Conservation (phyloP, 2,329 filamentous ascomycete genomes). For the Metarhizium brunneum region DNA sequence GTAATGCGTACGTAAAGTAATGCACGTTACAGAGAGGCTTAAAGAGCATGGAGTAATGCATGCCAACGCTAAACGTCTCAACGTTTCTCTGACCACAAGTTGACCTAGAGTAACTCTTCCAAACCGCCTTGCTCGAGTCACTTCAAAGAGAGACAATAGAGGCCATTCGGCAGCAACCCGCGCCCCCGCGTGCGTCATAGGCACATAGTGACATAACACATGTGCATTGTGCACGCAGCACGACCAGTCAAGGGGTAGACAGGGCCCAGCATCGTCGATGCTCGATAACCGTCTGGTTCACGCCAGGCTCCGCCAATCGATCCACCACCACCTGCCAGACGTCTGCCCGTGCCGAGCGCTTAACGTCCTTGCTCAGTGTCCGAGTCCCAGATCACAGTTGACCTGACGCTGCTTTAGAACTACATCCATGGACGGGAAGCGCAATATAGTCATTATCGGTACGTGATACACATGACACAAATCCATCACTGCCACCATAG, state of each 20-base stretch:
- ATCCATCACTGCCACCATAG: too few species aligned
- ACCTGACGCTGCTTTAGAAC: neutral
- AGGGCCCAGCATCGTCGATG: neutral
- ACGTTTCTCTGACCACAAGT: neutral
- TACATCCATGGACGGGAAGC: conserved; percentile 23
- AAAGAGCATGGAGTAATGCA: too few species aligned
- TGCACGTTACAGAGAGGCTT: neutral
- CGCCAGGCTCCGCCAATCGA: neutral
- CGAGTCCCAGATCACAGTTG: neutral
- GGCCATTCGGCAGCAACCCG: too few species aligned
- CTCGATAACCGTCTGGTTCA: neutral
- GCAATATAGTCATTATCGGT: conserved; percentile 43
- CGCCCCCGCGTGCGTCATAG: conserved; percentile 6
- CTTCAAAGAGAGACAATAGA: too few species aligned
- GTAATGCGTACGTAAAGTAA: neutral
- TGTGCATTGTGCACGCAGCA: too few species aligned
- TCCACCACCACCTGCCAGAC: neutral
- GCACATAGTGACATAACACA: neutral
- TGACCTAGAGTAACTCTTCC: too few species aligned
- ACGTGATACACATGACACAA: conserved; percentile 9
- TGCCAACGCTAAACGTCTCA: too few species aligned
- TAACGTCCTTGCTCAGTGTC: neutral
- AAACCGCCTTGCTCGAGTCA: too few species aligned
- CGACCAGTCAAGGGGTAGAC: neutral
- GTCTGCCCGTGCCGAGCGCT: neutral